Conservation (phyloP, 768 basidiomycete species). For the Cystobasidium ongulense region DNA sequence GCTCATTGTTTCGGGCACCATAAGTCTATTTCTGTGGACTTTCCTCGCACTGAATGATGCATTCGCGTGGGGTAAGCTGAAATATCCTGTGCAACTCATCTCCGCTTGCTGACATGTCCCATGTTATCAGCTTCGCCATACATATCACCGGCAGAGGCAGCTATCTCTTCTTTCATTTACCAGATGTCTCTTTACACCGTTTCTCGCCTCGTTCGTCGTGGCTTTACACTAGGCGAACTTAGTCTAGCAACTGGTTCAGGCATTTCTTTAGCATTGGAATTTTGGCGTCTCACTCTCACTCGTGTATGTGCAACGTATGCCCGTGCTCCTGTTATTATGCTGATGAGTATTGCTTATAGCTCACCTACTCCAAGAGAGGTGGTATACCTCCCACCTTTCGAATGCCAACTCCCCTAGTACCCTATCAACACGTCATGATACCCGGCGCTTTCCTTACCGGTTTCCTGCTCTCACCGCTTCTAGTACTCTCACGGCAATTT, state of each 20-base stretch:
- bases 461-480: slow-evolving; percentile 83
- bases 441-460: slow-evolving; percentile 87
- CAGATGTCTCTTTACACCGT: slow-evolving; percentile 85
- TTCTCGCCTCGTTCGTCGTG: slow-evolving; percentile 80
- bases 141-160: slow-evolving; percentile 38
- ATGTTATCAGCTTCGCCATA: not conserved
- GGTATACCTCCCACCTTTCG: slow-evolving; percentile 75
- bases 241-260: slow-evolving; percentile 81
- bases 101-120: not conserved
- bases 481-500: slow-evolving; percentile 82
- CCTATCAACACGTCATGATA: slow-evolving; percentile 85
- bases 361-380: slow-evolving; percentile 61
- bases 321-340: not conserved
- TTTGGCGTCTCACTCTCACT: slow-evolving; percentile 72
- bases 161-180: slow-evolving; percentile 58
- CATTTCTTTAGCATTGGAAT: slow-evolving; percentile 74
- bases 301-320: slow-evolving; percentile 53
- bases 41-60: slow-evolving; percentile 37
- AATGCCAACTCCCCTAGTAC: slow-evolving; percentile 79
- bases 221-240: slow-evolving; percentile 90
- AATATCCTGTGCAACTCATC: not conserved
- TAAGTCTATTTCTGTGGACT: slow-evolving; percentile 30
- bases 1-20: slow-evolving; percentile 32
- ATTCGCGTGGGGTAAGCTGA: slow-evolving; percentile 43
- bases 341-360: slow-evolving; percentile 28